A percentile compares a stretch with the other conserved stretches of the same genome.
phyloP scores from a whole-genome alignment of 2,329 filamentous ascomycete genomes.

The Kalmusia sp. region DNA sequence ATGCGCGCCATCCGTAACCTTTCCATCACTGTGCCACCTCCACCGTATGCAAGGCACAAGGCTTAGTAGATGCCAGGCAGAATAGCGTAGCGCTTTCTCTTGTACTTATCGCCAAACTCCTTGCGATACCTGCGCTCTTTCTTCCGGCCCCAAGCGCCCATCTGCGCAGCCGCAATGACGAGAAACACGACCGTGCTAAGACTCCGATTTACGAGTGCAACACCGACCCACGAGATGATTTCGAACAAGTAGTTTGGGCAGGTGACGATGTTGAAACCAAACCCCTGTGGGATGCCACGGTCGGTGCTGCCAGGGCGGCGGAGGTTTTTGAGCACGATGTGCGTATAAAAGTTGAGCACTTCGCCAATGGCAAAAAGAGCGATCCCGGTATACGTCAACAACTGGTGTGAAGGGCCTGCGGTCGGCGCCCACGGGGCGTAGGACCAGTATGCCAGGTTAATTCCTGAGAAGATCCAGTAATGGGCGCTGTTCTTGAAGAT shows the following conservation, averaged over 20 bases:
- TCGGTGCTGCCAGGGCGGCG: constrained; percentile 79
- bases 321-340: constrained; percentile 78
- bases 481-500: constrained; percentile 95
- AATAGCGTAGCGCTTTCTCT: constrained; percentile 88
- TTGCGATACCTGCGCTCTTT: constrained; percentile 91
- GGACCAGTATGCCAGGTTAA: constrained; percentile 83
- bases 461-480: constrained; percentile 87
- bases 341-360: constrained; percentile 78
- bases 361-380: constrained; percentile 80
- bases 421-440: constrained; percentile 79
- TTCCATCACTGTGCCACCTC: not conserved
- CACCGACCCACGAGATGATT: constrained; percentile 81
- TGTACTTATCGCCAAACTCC: constrained; percentile 92
- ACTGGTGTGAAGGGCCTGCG: constrained; percentile 58
- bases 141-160: constrained; percentile 87
- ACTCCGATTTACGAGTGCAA: constrained; percentile 80
- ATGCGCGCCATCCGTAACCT: not conserved
- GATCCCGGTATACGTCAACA: constrained; percentile 66
- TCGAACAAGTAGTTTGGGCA: constrained; percentile 99
- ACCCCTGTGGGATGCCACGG: constrained; percentile 83
- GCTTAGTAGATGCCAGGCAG: constrained; percentile 75
- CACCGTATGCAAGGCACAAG: not conserved
- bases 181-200: constrained; percentile 81
- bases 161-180: constrained; percentile 74
- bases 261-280: constrained; percentile 86